phyloP scores from a whole-genome alignment of 75 land plant species.

The Pseudotsuga menziesii region DNA sequence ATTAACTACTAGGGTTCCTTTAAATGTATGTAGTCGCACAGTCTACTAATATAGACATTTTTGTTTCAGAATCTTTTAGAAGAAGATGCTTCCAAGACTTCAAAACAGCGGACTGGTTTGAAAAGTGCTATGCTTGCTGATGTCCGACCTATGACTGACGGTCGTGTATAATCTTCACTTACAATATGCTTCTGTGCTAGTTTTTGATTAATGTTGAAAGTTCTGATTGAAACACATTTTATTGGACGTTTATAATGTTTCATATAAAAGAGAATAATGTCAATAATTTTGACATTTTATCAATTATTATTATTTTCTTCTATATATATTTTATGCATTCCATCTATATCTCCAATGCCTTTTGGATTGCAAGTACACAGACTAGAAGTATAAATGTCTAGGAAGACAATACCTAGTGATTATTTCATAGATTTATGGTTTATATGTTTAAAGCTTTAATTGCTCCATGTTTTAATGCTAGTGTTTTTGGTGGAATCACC shows the following conservation, averaged over 20 bases:
- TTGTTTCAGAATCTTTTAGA: conserved; percentile 59
- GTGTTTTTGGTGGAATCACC: background rate
- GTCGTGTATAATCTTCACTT: conserved; percentile 52
- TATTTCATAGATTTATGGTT: background rate
- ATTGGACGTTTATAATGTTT: background rate
- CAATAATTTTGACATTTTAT: background rate
- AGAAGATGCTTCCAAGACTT: conserved; percentile 23
- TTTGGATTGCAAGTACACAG: too few relatives aligned
- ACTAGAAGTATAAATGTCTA: background rate
- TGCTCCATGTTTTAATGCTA: too few relatives aligned
- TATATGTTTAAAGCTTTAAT: background rate
- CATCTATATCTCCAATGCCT: too few relatives aligned
- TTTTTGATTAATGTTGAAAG: background rate
- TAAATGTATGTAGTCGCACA: background rate
- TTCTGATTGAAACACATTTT: background rate
- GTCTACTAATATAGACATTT: background rate
- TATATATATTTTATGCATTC: too few relatives aligned
- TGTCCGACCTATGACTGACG: conserved; percentile 76
- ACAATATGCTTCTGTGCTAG: background rate
- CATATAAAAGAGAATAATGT: background rate
- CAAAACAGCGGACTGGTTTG: conserved; percentile 77
- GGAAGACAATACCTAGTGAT: background rate
- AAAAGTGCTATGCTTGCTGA: conserved; percentile 89
- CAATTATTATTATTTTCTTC: background rate
- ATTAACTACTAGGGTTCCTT: background rate